Conservation (phyloP, 257 asterid genomes). For the Penstemon eatonii region DNA sequence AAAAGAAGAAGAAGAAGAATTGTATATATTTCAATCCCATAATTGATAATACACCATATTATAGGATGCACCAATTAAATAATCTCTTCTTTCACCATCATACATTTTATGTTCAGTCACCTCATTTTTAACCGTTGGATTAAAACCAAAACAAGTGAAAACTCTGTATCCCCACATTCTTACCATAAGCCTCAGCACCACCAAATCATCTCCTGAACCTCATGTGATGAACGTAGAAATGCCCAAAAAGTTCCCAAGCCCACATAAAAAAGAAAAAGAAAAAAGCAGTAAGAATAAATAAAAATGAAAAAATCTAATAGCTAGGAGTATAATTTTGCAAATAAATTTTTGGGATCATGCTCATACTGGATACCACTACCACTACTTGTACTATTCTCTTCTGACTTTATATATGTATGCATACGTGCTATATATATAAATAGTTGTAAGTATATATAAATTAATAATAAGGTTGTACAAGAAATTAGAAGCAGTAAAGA, state of each 20-base stretch:
- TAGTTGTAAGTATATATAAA: neutral
- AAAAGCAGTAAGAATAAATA: no score
- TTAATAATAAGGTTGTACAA: neutral
- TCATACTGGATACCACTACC: neutral
- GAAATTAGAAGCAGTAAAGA: neutral
- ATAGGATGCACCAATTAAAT: no score
- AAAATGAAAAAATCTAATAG: neutral
- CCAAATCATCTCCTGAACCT: slow-evolving; percentile 6
- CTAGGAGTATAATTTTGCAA: neutral
- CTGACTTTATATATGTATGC: neutral
- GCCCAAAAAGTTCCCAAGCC: neutral
- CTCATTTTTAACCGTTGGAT: neutral
- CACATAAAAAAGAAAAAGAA: neutral
- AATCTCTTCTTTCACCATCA: neutral
- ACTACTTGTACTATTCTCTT: neutral
- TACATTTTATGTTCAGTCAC: neutral
- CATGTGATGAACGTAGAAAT: neutral
- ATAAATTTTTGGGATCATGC: neutral
- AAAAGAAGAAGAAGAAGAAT: no score
- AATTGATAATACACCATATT: no score
- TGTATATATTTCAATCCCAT: no score
- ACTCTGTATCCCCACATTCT: neutral
- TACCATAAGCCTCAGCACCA: neutral
- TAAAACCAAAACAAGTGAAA: neutral
- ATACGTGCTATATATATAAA: neutral